Evolutionary conservation across 768 basidiomycete genomes (phyloP).

Genomic region (Pisolithus albus): DNA sequence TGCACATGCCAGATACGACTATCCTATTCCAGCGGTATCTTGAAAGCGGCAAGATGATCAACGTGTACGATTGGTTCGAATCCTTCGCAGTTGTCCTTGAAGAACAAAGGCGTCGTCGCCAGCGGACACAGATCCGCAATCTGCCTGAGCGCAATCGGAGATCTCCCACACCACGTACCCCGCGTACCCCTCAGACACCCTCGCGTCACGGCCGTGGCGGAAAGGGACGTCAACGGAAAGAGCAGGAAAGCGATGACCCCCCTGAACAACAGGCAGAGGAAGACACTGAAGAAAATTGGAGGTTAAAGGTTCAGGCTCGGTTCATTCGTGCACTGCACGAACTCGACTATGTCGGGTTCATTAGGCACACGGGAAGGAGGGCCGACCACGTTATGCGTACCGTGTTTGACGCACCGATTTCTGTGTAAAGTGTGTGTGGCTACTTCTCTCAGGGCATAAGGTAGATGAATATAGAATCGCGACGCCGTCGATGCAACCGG

Average conservation of each 20-base stretch:
- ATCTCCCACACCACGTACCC: background rate
- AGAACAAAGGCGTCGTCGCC: slow-evolving; percentile 33
- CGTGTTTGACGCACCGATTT: slow-evolving; percentile 43
- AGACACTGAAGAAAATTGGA: slow-evolving; percentile 42
- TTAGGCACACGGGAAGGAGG: slow-evolving; percentile 75
- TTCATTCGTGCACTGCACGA: slow-evolving; percentile 83
- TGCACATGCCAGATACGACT: slow-evolving; percentile 64
- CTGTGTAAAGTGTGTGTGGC: too few species aligned
- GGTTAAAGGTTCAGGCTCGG: slow-evolving; percentile 62
- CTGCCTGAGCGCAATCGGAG: background rate
- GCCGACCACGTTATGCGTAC: slow-evolving; percentile 69
- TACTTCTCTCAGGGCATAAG: too few species aligned
- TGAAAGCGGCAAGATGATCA: slow-evolving; percentile 76
- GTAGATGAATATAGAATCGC: too few species aligned
- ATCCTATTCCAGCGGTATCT: slow-evolving; percentile 73
- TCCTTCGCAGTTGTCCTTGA: slow-evolving; percentile 66
- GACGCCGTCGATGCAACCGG: too few species aligned
- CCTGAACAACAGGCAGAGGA: slow-evolving; percentile 19
- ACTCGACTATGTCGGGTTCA: slow-evolving; percentile 71
- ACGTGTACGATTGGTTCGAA: slow-evolving; percentile 85
- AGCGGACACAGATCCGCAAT: background rate
- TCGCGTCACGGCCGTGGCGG: background rate
- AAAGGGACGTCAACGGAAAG: background rate
- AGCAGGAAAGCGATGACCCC: background rate
- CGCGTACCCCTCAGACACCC: background rate